phyloP scores from a whole-genome alignment of 2,329 filamentous ascomycete species.

The Alternaria solani region DNA sequence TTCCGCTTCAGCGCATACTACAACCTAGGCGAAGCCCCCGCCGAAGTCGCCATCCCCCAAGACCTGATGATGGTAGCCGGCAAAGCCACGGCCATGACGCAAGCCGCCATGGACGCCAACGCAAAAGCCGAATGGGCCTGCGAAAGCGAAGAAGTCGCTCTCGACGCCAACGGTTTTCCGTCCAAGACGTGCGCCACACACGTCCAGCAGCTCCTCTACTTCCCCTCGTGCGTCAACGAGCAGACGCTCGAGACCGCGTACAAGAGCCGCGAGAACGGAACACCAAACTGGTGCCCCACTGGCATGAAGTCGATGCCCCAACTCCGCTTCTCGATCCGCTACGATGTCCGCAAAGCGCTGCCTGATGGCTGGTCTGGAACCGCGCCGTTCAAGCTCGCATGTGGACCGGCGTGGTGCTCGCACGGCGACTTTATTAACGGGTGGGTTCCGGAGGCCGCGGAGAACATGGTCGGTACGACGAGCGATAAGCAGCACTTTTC shows the following conservation, averaged over 20 bases:
- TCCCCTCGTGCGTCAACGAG: constrained; percentile 56
- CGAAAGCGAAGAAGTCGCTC: constrained; percentile 26
- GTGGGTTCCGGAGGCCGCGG: constrained; percentile 54
- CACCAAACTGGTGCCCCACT: constrained; percentile 52
- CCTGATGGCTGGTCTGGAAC: constrained; percentile 57
- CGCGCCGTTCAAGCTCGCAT: constrained; percentile 56
- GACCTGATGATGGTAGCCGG: constrained; percentile 56
- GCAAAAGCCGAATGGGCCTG: constrained; percentile 42
- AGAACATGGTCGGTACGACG: constrained; percentile 54
- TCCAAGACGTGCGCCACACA: constrained; percentile 53
- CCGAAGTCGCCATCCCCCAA: constrained; percentile 57
- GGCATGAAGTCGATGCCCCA: constrained; percentile 59
- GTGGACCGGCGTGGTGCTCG: constrained; percentile 51
- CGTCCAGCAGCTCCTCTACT: constrained; percentile 56
- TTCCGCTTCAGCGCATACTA: constrained; percentile 59
- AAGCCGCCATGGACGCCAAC: constrained; percentile 29
- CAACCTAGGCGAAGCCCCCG: constrained; percentile 51
- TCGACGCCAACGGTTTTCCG: constrained; percentile 43
- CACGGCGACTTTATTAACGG: constrained; percentile 61
- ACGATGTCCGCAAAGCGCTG: constrained; percentile 55
- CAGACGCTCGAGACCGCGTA: constrained; percentile 48
- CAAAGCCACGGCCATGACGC: constrained; percentile 45
- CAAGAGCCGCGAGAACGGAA: constrained; percentile 39
- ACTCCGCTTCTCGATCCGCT: constrained; percentile 59
- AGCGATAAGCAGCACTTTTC: constrained; percentile 48